Percentiles rank a stretch among this genome's conserved stretches.
phyloP scores from a whole-genome alignment of 805 yeast genomes.

The Grigorovia transvaalensis region DNA sequence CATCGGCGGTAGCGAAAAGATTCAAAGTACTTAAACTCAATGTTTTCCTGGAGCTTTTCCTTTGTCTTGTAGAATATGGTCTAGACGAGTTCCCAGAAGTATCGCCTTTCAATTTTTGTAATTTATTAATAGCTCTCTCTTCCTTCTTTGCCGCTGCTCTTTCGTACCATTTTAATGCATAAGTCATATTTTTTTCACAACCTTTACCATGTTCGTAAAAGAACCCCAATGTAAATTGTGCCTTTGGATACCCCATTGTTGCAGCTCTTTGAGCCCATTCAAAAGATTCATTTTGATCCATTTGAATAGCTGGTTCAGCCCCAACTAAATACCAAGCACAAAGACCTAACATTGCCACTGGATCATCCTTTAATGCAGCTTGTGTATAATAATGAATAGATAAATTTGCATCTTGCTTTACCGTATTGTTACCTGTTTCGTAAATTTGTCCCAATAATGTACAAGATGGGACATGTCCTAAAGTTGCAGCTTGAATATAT shows the following conservation, averaged over 20 bases:
- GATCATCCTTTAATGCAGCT: slow-evolving; percentile 82
- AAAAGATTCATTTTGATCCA: slow-evolving; percentile 76
- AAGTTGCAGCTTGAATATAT: slow-evolving; percentile 77
- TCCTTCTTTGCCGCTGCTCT: slow-evolving; percentile 60
- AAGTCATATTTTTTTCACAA: slow-evolving; percentile 44
- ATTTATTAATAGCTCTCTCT: slow-evolving; percentile 36
- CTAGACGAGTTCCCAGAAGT: background rate
- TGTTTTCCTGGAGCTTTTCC: slow-evolving; percentile 5
- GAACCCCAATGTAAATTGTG: slow-evolving; percentile 75
- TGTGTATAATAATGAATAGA: slow-evolving; percentile 88
- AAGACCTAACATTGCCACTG: slow-evolving; percentile 81
- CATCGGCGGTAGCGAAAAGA: slow-evolving; percentile 8
- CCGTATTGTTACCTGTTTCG: slow-evolving; percentile 57
- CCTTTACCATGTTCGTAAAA: slow-evolving; percentile 86
- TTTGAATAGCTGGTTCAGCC: slow-evolving; percentile 67
- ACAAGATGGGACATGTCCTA: slow-evolving; percentile 77
- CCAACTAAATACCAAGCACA: slow-evolving; percentile 98
- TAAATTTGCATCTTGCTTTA: slow-evolving; percentile 70
- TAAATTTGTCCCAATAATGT: slow-evolving; percentile 72
- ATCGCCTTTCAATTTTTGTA: slow-evolving; percentile 9
- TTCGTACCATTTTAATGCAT: slow-evolving; percentile 65
- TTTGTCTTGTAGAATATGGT: slow-evolving; percentile 4
- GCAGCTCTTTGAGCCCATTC: slow-evolving; percentile 94
- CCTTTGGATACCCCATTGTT: slow-evolving; percentile 59
- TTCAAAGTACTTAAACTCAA: slow-evolving; percentile 17